These are phyloP conservation scores for Gastrolobium villosum DNA, from an alignment of 306 rosid genomes.

Conservation along the genomic window DNA sequence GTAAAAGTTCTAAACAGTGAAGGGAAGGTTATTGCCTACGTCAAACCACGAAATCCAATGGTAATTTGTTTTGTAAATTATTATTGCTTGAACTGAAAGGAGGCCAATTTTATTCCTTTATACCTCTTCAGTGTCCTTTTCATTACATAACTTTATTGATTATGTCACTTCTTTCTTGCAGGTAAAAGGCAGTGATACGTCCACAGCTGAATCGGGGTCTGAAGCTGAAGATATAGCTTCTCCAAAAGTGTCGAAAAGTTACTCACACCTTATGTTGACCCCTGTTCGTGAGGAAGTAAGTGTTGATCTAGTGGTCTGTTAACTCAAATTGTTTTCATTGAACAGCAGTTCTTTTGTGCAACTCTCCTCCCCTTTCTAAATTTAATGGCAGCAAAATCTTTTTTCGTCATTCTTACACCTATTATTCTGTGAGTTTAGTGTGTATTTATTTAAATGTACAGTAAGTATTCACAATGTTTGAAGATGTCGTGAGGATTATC, in stretches of 20 bases:
- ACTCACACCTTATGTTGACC: conserved; percentile 89
- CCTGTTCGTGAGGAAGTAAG: conserved; percentile 99
- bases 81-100: conserved; percentile 29
- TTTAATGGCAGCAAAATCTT: conserved; percentile 36
- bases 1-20: conserved; percentile 90
- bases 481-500: neutral
- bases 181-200: conserved; percentile 94
- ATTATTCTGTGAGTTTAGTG: conserved; percentile 3
- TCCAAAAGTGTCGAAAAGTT: conserved; percentile 81
- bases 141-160: neutral
- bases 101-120: conserved; percentile 13
- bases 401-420: neutral
- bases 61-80: conserved; percentile 53
- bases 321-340: conserved; percentile 13
- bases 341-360: conserved; percentile 18
- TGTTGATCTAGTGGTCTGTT: conserved; percentile 49
- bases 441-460: conserved; percentile 26
- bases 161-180: conserved; percentile 49
- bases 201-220: conserved; percentile 98
- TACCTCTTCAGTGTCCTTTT: conserved; percentile 14
- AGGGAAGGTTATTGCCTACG: conserved; percentile 91
- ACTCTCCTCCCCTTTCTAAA: neutral
- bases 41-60: conserved; percentile 83
- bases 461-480: neutral
- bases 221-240: conserved; percentile 95